Conservation (phyloP, 805 yeast genomes). For the Candida glaebosa region DNA sequence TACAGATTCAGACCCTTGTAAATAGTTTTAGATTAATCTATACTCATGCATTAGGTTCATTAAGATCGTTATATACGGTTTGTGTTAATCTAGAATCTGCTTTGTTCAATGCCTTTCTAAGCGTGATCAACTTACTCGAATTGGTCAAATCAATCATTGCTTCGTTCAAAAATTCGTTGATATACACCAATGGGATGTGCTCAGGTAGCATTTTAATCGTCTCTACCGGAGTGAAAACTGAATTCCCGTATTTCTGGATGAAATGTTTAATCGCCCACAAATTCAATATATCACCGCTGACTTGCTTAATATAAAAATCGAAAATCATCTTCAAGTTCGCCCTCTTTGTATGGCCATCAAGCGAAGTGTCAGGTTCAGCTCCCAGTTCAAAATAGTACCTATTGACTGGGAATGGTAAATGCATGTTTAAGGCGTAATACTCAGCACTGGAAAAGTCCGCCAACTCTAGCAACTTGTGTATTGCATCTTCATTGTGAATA, state of each 20-base stretch:
- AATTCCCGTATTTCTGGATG: constrained; percentile 19
- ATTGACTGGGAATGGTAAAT: constrained; percentile 19
- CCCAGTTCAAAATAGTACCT: constrained; percentile 13
- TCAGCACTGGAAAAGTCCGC: constrained; percentile 36
- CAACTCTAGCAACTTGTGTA: constrained; percentile 14
- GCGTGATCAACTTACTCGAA: constrained; percentile 12
- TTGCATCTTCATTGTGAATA: constrained; percentile 2
- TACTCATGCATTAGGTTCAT: constrained; percentile 4
- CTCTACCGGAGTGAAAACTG: constrained; percentile 20
- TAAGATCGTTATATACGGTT: constrained; percentile 19
- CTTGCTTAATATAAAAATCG: constrained; percentile 13
- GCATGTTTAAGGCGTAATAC: constrained; percentile 18
- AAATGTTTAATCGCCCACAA: constrained; percentile 26
- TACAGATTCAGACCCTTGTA: constrained; percentile 24
- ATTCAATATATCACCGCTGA: constrained; percentile 7
- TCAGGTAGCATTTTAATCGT: constrained; percentile 28
- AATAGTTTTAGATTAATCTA: constrained; percentile 19
- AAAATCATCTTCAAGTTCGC: constrained; percentile 15
- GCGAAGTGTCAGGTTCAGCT: background rate
- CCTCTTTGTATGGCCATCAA: background rate
- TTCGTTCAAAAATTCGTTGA: constrained; percentile 23
- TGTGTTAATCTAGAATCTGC: constrained; percentile 23
- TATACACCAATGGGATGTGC: constrained; percentile 24
- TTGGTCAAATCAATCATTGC: constrained; percentile 19
- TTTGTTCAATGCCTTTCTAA: constrained; percentile 27